Evolutionary conservation across 495 filamentous ascomycete species (phyloP), one percentile per base, ranked within the genome.

Genomic region (Articulospora tetracladia): DNA sequence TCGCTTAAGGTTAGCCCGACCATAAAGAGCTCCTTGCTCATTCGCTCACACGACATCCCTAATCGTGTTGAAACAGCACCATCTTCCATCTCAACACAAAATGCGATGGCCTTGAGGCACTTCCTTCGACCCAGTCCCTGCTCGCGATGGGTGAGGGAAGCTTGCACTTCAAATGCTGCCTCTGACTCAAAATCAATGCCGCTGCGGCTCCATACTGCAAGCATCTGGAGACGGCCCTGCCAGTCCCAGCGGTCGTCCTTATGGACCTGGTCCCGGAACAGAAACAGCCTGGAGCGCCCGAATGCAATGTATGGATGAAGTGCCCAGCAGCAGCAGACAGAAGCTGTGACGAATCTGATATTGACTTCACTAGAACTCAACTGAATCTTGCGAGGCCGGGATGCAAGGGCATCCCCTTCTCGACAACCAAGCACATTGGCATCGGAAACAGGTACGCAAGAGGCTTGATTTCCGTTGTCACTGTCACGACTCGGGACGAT

Each of bases 71-170:
- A 15, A 20, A 24, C 25, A 11, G 19, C 30, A 39, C 41, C 13
- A 56, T 17, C 39, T 55, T 26, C 34, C 39, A 20, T 48, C 34
- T 39, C 13, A 25, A 19, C 57, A 52, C 57, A 59, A 53, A 46
- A 60, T 59, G 61, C 61, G 34, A 57, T 55, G 60, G 48, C 60
- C 24, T 56, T 64, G 61, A 48, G 20, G 27, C 57, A 53, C 19
- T 25, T 36, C 24, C 32, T 53, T 19, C 55, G 58, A 57, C 36
- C 32, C 20, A 41, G 22, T 23, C 48, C 54, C 22, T 46, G 34
- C 20, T 41, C 24, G 34, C 22, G 24, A 20, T 57, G 24, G 10
- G n/a, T 27, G 24, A 28, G 22, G 30, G 11, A 23, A 44, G 32
- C 25, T 27, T 44, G 39, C 39, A 8, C 39, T 44, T 7, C 39